Percentiles rank a stretch among this genome's conserved stretches.
phyloP scores from a whole-genome alignment of 192 early-diverging fungal genomes.

The Gryganskiella cystojenkinii region DNA sequence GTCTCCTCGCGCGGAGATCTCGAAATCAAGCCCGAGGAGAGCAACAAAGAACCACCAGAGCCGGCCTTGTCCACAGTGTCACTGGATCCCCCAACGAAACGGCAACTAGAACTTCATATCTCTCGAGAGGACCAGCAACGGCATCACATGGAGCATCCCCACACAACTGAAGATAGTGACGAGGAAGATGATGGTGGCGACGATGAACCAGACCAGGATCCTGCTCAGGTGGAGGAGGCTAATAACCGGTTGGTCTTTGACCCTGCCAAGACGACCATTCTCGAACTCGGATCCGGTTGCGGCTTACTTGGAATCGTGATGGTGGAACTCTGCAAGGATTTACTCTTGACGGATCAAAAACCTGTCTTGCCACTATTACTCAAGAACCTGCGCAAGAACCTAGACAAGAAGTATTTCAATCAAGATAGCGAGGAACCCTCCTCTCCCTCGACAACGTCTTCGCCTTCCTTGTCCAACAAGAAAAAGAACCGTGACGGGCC shows the following conservation, averaged over 20 bases:
- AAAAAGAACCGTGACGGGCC: constrained; percentile 9
- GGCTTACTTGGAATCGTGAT: constrained; percentile 57
- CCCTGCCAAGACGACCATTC: constrained; percentile 36
- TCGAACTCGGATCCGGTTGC: constrained; percentile 57
- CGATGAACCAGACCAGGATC: background rate
- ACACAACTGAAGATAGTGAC: background rate
- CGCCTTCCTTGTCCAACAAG: background rate
- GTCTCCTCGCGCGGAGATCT: constrained; percentile 22
- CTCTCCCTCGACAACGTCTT: background rate
- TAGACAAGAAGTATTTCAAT: constrained; percentile 46
- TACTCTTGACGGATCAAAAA: constrained; percentile 55
- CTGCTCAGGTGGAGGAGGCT: constrained; percentile 1
- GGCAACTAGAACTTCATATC: too few relatives aligned
- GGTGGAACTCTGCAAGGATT: constrained; percentile 48
- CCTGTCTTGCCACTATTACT: constrained; percentile 52
- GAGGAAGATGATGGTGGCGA: background rate
- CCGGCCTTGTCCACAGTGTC: background rate
- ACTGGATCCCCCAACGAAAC: background rate
- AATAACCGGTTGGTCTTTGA: constrained; percentile 24
- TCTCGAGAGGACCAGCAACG: too few relatives aligned
- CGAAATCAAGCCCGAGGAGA: background rate
- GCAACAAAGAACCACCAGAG: background rate
- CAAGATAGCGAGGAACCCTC: background rate
- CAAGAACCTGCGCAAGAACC: constrained; percentile 58
- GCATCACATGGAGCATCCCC: background rate